Evolutionary conservation across 805 yeast species (phyloP), one percentile per base, ranked within the genome.

Genomic region (Kluyveromyces siamensis): DNA sequence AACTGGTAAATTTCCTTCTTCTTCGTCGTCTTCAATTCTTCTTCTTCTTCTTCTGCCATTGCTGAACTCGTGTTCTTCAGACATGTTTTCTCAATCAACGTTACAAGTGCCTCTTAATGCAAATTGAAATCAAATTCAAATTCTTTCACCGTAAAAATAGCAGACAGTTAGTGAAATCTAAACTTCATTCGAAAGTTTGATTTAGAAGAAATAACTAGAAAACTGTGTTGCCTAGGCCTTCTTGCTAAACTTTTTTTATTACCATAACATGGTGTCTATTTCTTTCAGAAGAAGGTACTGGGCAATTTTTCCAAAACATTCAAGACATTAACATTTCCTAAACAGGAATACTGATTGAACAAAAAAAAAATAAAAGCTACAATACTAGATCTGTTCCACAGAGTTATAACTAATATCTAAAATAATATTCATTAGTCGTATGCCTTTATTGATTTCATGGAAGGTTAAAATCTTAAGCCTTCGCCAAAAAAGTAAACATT

Each of bases 11-110:
- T 41, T 49, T 7, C 41, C 49, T 40, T 55, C 50, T 30, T 54
- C 62, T 27, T 60, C 64, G 8, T 58, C 54, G 8, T 56, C 57
- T 21, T 57, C 62, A 50, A 61, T 58, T 58, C 65, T 59, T 48
- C 66, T 61, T 52, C 66, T 62, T 48, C 66, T 58, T 17, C 47
- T 37, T 47, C 53, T 47, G 44, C 48, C 38, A 46, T 41, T 43
- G 41, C 7, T 16, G n/a, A 17, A 21, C 19, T 42, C 46, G 2
- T 25, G 18, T n/a, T 35, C 21, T 25, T 41, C 44, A 8, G 44
- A 41, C 44, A 41, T 41, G n/a, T 18, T 27, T 13, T 7, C 14
- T 30, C 35, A 30, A 30, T 8, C 11, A 30, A 30, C 35, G 14
- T 13, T 30, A 30, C 35, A 11, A 30, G 35, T 8, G 10, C 33